A percentile compares a stretch with the other conserved stretches of the same genome.
Conservation (phyloP, 306 rosid genomes). For the Vigna unguiculata region DNA sequence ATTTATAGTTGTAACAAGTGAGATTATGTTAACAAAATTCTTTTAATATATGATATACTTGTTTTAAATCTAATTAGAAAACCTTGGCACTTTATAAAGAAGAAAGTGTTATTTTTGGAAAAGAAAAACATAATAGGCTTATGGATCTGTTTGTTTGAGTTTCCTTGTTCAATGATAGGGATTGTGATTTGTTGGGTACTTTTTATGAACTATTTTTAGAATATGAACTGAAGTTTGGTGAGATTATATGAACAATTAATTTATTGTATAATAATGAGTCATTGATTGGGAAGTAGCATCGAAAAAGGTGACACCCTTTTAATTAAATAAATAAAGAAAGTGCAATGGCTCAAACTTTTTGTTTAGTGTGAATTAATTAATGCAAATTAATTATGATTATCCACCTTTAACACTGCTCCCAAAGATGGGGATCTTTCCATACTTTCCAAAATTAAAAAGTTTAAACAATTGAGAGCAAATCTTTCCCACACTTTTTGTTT, state of each 20-base stretch:
- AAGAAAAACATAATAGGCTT: neutral
- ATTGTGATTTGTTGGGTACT: conserved; percentile 31
- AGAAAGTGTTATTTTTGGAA: neutral
- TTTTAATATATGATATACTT: too few relatives aligned
- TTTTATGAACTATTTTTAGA: conserved; percentile 10
- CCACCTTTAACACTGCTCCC: conserved; percentile 1
- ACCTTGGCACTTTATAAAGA: too few relatives aligned
- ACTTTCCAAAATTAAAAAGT: neutral
- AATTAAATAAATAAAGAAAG: conserved; percentile 12
- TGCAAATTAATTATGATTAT: neutral
- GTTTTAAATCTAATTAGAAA: too few relatives aligned
- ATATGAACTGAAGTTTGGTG: conserved; percentile 15
- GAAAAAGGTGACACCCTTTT: conserved; percentile 35
- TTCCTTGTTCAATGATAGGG: conserved; percentile 23
- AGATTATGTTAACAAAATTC: too few relatives aligned
- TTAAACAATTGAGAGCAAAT: neutral
- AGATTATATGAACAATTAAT: conserved; percentile 15
- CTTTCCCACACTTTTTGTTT: neutral
- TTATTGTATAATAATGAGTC: conserved; percentile 33
- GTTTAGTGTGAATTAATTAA: conserved; percentile 2
- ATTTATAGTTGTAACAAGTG: too few relatives aligned
- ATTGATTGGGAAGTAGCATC: conserved; percentile 16
- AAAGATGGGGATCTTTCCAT: neutral
- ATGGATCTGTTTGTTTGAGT: conserved; percentile 36
- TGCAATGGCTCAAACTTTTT: conserved; percentile 23